Base-by-base conservation (phyloP, 352 stramenopile species). In the Pythium insidiosum region DNA sequence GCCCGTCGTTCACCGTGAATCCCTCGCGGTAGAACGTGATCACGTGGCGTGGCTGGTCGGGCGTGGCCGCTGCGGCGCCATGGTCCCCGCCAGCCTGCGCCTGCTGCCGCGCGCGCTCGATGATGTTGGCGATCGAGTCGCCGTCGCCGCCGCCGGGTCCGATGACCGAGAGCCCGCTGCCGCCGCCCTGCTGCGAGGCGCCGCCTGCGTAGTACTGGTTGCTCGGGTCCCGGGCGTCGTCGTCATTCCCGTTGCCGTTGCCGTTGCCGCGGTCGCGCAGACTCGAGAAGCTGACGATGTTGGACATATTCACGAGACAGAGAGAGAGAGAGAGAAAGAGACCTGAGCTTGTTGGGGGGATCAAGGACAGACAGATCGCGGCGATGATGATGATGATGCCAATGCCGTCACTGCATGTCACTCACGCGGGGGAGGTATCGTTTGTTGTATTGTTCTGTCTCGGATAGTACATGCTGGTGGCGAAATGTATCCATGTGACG, bases 11-110 rank as follows among this genome's bases (percentile, higher is more conserved):
- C 4, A 92, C 80, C 1, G 74, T 89, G 52, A 92, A 92, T n/a
- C 80, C 80, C 16, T 88, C 75, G 25, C 76, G 67, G 52, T 89
- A 92, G 58, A 92, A 92, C 2, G 80, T 92, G 51, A 92, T 88
- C 13, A 85, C 56, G 52, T 89, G 74, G 35, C 67, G 59, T 22
- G 57, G 63, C 41, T 71, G 38, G 1, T 38, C 61, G 33, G 46
- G 33, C 23, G 23, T 44, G 4, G 37, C 56, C 1, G 58, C 47
- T n/a, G 25, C 50, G 5, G 49, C 33, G 10, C 50, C 60, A 5
- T 30, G 46, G 20, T 54, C 66, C 6, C 39, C 51, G 15, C 57
- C 63, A 2, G 54, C 54, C 13, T 52, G 56, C 21, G 74, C 69
- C 58, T 89, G 73, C 50, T 86, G 73, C 19, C 80, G 74, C n/a